Evolutionary conservation across 768 basidiomycete genomes (phyloP), one percentile per base, ranked within the genome.

Genomic region (Crepidotus variabilis): DNA sequence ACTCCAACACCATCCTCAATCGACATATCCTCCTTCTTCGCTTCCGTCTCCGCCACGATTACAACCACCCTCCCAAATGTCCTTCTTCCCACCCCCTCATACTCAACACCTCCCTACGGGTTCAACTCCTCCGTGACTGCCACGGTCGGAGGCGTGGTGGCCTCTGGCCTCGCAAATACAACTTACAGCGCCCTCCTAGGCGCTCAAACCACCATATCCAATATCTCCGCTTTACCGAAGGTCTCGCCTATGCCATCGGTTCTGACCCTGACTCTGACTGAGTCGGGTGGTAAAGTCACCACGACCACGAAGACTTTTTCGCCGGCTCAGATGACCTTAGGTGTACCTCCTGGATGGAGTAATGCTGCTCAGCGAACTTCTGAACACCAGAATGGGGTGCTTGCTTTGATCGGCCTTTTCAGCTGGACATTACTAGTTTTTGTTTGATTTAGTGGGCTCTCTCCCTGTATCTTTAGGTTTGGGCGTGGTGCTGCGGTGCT

Each of bases 1-100:
- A 20, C 39, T 16, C 18, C 39, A 43, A 16, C 39, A 4, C 4
- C 39, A 43, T 43, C 18, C 5, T 43, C 39, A 5, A 43, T 20
- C 39, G 39, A 43, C 39, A 43, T 43, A 14, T 43, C 39, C 13
- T 14, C 39, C 7, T 77, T 81, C 65, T 69, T 90, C 50, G 82
- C 87, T 2, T 81, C 84, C 11, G 72, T 72, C 47, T 86, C 88
- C 6, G 83, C 84, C 10, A 86, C 87, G 0, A 71, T 90, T 50
- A 65, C 77, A 13, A 90, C 90, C 2, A 85, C 81, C 13, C 72
- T 92, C 1, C 90, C 90, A 1, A 92, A 92, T 69, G 86, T 77
- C 62, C 71, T 84, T 14, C 71, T 92, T 47, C 62, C 86, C 1
- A 87, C 87, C 2, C 89, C 88, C 0, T 75, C 81, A 0, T 79